A percentile compares a stretch with the other conserved stretches of the same genome.
These are phyloP conservation scores for Scytalidium sp. DNA, from an alignment of 2,329 filamentous ascomycete genomes.

Conservation along the genomic window DNA sequence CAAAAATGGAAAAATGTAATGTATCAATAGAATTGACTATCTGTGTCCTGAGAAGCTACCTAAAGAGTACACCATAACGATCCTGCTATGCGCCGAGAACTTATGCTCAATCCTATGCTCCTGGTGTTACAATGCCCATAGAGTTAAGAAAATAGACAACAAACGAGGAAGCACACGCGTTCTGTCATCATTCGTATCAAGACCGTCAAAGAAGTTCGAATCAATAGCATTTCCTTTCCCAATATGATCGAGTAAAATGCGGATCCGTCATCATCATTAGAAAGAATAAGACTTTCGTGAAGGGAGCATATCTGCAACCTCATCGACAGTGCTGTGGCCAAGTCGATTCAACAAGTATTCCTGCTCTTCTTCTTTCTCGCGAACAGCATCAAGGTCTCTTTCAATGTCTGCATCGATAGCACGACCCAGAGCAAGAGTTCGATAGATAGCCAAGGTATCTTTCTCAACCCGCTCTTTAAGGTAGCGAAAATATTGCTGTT, in stretches of 20 bases:
- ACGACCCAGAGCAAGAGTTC: not conserved
- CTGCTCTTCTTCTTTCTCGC: not conserved
- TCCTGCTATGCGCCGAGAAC: not conserved
- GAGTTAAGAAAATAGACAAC: no score
- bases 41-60: not conserved
- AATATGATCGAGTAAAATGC: not conserved
- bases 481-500: not conserved
- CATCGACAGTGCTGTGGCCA: not conserved
- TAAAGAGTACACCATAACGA: not conserved
- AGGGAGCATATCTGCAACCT: not conserved
- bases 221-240: not conserved
- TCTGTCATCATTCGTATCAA: no score
- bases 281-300: not conserved
- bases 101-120: no score
- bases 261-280: not conserved
- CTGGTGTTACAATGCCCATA: no score
- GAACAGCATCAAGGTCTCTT: not conserved
- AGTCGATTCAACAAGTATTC: not conserved
- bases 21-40: not conserved
- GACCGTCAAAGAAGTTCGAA: no score
- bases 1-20: not conserved
- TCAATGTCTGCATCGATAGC: not conserved
- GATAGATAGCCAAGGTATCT: not conserved
- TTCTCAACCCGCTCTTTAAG: not conserved
- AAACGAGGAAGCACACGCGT: no score